Evolutionary conservation across 2,329 filamentous ascomycete genomes (phyloP).

Genomic region (Hypocrella siamensis): DNA sequence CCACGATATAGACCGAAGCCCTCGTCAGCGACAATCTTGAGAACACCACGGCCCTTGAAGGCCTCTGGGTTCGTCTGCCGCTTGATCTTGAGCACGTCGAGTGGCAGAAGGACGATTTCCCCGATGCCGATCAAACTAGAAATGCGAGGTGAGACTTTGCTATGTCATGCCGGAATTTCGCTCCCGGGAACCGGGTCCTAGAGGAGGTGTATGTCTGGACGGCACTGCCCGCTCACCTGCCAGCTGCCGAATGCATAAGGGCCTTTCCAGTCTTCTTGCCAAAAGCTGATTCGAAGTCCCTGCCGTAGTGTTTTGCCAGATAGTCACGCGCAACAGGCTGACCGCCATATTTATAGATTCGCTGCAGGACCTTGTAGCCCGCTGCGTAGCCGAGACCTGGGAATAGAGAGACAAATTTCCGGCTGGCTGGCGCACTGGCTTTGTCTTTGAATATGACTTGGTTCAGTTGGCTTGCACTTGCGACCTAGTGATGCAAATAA

Average conservation of each 20-base stretch:
- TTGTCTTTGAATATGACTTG: slow-evolving; percentile 87
- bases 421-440: slow-evolving; percentile 50
- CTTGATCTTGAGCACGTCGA: slow-evolving; percentile 99
- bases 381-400: slow-evolving; percentile 94
- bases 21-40: slow-evolving; percentile 84
- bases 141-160: not conserved
- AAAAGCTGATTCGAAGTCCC: slow-evolving; percentile 75
- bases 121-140: slow-evolving; percentile 82
- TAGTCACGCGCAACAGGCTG: slow-evolving; percentile 92
- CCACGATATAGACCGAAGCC: slow-evolving; percentile 92
- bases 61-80: slow-evolving; percentile 97
- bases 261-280: slow-evolving; percentile 97
- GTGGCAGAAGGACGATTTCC: slow-evolving; percentile 85
- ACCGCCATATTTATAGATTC: slow-evolving; percentile 97
- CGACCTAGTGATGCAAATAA: slow-evolving; percentile 11
- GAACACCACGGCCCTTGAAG: slow-evolving; percentile 81
- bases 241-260: slow-evolving; percentile 92
- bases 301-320: slow-evolving; percentile 62
- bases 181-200: no score
- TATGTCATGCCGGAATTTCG: not conserved
- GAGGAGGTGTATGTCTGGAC: no score
- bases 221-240: slow-evolving; percentile 63
- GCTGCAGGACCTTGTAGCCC: slow-evolving; percentile 92
- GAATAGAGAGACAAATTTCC: slow-evolving; percentile 91
- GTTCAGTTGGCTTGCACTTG: slow-evolving; percentile 50